A percentile compares a stretch with the other conserved stretches of the same genome.
phyloP scores from a whole-genome alignment of 352 stramenopile species.

The Pythium phragmitis region DNA sequence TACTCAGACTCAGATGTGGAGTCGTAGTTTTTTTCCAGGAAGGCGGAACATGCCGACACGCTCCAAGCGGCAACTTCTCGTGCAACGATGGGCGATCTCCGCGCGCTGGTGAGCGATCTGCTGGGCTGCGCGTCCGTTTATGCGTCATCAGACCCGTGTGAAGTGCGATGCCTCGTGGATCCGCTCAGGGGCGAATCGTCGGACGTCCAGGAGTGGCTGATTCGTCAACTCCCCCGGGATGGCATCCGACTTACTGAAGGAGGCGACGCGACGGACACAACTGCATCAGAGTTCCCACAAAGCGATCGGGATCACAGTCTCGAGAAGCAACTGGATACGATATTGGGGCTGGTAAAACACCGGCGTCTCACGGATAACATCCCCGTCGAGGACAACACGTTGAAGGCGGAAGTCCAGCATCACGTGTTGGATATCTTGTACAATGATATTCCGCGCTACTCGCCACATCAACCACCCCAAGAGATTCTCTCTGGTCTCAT shows the following conservation, averaged over 20 bases:
- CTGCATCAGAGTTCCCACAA: not conserved
- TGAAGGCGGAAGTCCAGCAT: not conserved
- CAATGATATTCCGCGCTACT: constrained; percentile 45
- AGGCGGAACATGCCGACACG: constrained; percentile 5
- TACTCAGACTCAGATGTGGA: constrained; percentile 24
- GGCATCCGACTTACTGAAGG: not conserved
- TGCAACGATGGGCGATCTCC: constrained; percentile 31
- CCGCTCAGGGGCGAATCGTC: constrained; percentile 16
- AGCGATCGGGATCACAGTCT: constrained; percentile 16
- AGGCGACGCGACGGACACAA: not conserved
- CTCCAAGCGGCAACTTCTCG: not conserved
- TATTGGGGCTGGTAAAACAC: constrained; percentile 28
- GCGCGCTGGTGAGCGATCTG: constrained; percentile 30
- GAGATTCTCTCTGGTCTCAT: constrained; percentile 25
- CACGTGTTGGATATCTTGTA: constrained; percentile 52
- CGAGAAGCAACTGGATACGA: constrained; percentile 42
- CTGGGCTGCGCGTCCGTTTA: constrained; percentile 58
- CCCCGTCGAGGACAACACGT: not conserved
- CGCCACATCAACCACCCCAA: not conserved
- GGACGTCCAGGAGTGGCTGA: constrained; percentile 23
- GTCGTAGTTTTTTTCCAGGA: not conserved
- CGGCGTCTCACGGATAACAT: not conserved
- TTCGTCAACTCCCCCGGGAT: constrained; percentile 20
- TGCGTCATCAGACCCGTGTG: constrained; percentile 35
- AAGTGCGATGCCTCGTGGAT: constrained; percentile 52